These are phyloP conservation scores for Neurospora hispaniola DNA, from an alignment of 495 filamentous ascomycete species.

Conservation along the genomic window DNA sequence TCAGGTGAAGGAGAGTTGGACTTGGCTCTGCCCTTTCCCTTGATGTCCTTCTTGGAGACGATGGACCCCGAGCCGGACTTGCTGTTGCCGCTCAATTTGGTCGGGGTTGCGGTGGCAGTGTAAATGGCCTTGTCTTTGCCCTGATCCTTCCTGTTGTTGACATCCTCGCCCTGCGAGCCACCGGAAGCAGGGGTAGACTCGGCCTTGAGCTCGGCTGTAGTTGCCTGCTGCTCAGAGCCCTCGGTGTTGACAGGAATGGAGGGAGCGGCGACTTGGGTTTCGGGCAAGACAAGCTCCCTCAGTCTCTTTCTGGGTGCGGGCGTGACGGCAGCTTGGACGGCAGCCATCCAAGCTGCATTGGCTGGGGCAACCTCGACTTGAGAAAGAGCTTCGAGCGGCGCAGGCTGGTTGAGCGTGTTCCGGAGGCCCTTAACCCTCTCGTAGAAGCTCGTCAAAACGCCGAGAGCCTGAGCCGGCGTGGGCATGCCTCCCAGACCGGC, in stretches of 20 bases:
- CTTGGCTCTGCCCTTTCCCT: neutral
- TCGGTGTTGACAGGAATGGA: neutral
- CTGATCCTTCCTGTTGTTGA: neutral
- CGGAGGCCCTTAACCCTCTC: neutral
- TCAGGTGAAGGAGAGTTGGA: neutral
- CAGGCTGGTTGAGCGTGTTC: neutral
- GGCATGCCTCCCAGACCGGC: neutral
- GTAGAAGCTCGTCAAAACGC: neutral
- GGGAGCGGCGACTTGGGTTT: neutral
- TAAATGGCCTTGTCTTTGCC: neutral
- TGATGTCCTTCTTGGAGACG: neutral
- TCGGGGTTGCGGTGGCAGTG: neutral
- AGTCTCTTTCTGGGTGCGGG: neutral
- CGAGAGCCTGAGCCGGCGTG: neutral
- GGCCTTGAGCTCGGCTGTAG: neutral
- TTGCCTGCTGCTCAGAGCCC: neutral
- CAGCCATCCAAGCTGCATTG: neutral
- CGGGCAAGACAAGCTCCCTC: neutral
- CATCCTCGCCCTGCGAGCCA: neutral
- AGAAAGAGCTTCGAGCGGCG: neutral
- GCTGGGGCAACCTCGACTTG: neutral
- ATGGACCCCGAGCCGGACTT: neutral
- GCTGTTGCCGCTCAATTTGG: neutral
- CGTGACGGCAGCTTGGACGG: neutral
- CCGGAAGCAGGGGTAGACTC: neutral